Evolutionary conservation across 805 yeast genomes (phyloP).

Genomic region (Teunomyces lycoperdinae): DNA sequence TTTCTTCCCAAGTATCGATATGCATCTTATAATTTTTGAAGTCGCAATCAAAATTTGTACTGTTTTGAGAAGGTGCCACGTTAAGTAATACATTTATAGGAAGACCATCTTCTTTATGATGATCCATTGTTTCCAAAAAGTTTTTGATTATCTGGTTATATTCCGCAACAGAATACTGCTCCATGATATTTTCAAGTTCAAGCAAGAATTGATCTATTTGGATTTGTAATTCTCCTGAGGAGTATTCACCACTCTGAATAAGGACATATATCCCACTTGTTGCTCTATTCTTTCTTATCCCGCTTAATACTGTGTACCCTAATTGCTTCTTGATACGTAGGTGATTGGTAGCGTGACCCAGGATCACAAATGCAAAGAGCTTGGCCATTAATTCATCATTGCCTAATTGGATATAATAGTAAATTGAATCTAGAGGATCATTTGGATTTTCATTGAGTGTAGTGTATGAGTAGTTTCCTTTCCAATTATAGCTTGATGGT

Average conservation of each 20-base stretch:
- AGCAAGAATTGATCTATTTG: constrained; percentile 49
- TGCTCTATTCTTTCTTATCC: constrained; percentile 47
- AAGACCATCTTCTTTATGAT: constrained; percentile 3
- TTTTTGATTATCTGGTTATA: constrained; percentile 36
- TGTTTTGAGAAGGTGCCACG: constrained; percentile 24
- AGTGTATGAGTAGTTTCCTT: constrained; percentile 21
- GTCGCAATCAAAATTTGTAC: constrained; percentile 20
- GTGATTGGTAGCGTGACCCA: constrained; percentile 42
- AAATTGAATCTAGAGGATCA: constrained; percentile 54
- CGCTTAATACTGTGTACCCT: constrained; percentile 63
- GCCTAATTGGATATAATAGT: constrained; percentile 59
- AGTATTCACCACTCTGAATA: constrained; percentile 49
- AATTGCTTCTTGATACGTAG: constrained; percentile 55
- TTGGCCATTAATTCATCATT: constrained; percentile 43
- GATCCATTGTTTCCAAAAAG: constrained; percentile 25
- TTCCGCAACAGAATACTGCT: constrained; percentile 25
- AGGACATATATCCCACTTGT: constrained; percentile 59
- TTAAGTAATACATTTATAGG: constrained; percentile 23
- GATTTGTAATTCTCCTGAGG: constrained; percentile 38
- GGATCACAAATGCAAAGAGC: constrained; percentile 46
- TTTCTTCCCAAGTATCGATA: constrained; percentile 48
- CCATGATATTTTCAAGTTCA: constrained; percentile 36
- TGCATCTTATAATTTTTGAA: constrained; percentile 32
- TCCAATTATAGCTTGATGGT: constrained; percentile 35
- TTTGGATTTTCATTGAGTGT: constrained; percentile 29